These are phyloP conservation scores for Breynia disticha DNA, from an alignment of 441 rosid genomes.

Conservation along the genomic window DNA sequence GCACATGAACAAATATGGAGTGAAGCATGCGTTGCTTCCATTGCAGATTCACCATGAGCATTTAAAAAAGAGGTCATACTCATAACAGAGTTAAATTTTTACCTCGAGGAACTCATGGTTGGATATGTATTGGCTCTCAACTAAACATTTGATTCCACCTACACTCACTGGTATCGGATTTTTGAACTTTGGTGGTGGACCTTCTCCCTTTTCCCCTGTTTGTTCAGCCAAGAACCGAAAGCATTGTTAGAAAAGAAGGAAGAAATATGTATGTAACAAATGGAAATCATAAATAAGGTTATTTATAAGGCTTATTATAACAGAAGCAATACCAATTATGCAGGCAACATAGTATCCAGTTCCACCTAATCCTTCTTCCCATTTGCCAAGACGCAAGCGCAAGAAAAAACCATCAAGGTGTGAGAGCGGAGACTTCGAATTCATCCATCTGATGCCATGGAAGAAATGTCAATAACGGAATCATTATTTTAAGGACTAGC, in stretches of 20 bases:
- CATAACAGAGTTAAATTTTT: conserved; percentile 4
- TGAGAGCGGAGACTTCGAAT: conserved; percentile 30
- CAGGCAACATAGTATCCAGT: conserved; percentile 69
- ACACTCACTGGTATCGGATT: conserved; percentile 43
- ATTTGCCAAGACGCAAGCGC: conserved; percentile 73
- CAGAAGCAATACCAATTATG: conserved; percentile 45
- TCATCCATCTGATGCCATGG: conserved; percentile 46
- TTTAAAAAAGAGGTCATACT: too few relatives aligned
- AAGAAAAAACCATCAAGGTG: conserved; percentile 68
- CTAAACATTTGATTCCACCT: conserved; percentile 48
- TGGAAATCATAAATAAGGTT: neutral
- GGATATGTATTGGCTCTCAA: conserved; percentile 69
- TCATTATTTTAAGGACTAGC: neutral
- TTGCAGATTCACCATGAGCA: too few relatives aligned
- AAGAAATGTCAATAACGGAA: conserved; percentile 6
- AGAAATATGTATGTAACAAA: too few relatives aligned
- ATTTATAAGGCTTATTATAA: neutral
- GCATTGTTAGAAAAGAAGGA: neutral
- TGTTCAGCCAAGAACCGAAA: neutral
- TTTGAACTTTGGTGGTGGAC: conserved; percentile 18
- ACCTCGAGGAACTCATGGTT: conserved; percentile 84
- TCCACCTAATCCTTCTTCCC: conserved; percentile 68
- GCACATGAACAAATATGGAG: too few relatives aligned
- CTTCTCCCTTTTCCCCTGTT: conserved; percentile 31
- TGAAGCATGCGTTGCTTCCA: too few relatives aligned